Evolutionary conservation across 345 rosid genomes (phyloP).

Genomic region (Ceriops decandra): DNA sequence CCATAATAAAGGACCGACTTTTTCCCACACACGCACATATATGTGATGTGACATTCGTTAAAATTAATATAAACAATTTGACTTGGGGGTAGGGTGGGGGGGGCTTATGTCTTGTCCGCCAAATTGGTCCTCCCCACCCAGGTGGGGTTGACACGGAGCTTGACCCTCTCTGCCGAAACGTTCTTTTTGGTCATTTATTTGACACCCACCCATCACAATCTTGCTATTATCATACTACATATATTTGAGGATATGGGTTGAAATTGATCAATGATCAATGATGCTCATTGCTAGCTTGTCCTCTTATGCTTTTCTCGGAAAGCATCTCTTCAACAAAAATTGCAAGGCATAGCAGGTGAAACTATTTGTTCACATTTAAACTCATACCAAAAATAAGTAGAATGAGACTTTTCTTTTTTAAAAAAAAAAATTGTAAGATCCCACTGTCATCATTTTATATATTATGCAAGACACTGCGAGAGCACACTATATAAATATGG

Average conservation of each 20-base stretch:
- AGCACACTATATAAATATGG: too few relatives aligned
- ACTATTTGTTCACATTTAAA: neutral
- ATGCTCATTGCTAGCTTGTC: slow-evolving; percentile 17
- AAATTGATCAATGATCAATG: slow-evolving; percentile 2
- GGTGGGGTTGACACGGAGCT: slow-evolving; percentile 50
- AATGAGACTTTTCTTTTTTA: neutral
- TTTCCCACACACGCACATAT: neutral
- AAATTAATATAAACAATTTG: slow-evolving; percentile 23
- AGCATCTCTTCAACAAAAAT: neutral
- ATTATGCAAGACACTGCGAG: too few relatives aligned
- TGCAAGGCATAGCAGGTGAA: neutral
- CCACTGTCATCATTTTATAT: too few relatives aligned
- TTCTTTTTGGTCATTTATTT: slow-evolving; percentile 27
- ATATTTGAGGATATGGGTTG: slow-evolving; percentile 11
- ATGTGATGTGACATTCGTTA: too few relatives aligned
- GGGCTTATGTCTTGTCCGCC: slow-evolving; percentile 28
- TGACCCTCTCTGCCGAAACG: slow-evolving; percentile 44
- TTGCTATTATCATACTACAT: slow-evolving; percentile 7
- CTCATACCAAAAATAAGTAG: neutral
- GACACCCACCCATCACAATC: slow-evolving; percentile 15
- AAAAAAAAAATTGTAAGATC: too few relatives aligned
- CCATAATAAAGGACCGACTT: neutral
- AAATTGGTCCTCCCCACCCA: slow-evolving; percentile 15
- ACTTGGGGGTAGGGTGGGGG: slow-evolving; percentile 1
- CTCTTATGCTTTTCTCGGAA: slow-evolving; percentile 10